phyloP scores from a whole-genome alignment of 768 basidiomycete species.

The Mycena pura region DNA sequence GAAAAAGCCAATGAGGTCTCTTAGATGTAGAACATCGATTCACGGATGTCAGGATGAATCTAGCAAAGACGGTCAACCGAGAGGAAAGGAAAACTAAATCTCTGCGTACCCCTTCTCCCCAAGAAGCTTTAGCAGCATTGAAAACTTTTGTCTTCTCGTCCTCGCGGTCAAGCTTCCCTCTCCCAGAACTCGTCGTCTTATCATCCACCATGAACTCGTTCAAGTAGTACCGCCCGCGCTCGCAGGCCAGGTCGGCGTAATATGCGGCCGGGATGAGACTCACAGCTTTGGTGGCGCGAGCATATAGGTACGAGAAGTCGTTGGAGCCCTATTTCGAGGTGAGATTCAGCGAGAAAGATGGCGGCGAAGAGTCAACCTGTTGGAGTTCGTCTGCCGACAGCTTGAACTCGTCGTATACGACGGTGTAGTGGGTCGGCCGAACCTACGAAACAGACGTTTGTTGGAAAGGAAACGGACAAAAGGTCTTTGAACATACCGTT shows the following conservation, averaged over 20 bases:
- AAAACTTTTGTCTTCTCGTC: constrained; percentile 48
- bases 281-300: constrained; percentile 84
- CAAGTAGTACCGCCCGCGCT: constrained; percentile 77
- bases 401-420: constrained; percentile 78
- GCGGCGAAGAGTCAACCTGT: too few relatives aligned
- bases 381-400: constrained; percentile 78
- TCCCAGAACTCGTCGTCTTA: constrained; percentile 45
- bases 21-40: constrained; percentile 81
- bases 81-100: constrained; percentile 1
- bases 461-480: background rate
- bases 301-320: constrained; percentile 75
- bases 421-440: constrained; percentile 78
- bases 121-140: constrained; percentile 51
- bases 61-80: constrained; percentile 21
- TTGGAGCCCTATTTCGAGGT: too few relatives aligned
- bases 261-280: constrained; percentile 82
- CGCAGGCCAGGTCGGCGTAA: constrained; percentile 84
- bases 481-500: constrained; percentile 40
- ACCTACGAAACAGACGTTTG: constrained; percentile 26
- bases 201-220: constrained; percentile 73
- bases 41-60: constrained; percentile 62
- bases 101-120: constrained; percentile 59
- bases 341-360: too few relatives aligned
- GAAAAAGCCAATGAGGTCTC: too few relatives aligned
- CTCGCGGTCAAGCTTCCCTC: constrained; percentile 41